A percentile compares a stretch with the other conserved stretches of the same genome.
Conservation (phyloP, 345 rosid species). For the Pugionium cornutum region DNA sequence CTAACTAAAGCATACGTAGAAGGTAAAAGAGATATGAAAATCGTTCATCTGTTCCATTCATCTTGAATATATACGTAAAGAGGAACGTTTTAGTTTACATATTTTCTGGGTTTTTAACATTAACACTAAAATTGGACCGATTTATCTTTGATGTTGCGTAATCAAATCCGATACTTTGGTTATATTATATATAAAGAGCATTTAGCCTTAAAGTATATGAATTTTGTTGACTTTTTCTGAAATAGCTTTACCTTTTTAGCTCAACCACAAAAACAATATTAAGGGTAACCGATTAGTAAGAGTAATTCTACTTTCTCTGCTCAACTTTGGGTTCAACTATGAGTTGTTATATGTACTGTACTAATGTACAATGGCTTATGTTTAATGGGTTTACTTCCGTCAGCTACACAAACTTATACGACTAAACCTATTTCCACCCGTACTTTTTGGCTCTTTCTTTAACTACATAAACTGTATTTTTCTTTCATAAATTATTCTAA, state of each 20-base stretch:
- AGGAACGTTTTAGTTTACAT: not conserved
- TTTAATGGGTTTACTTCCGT: too few species aligned
- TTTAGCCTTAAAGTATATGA: not conserved
- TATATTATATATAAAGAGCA: not conserved
- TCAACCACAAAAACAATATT: not conserved
- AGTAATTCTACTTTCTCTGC: not conserved
- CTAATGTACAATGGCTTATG: too few species aligned
- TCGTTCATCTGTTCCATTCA: conserved; percentile 31
- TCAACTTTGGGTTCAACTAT: not conserved
- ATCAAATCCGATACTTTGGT: not conserved
- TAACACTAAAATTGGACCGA: not conserved
- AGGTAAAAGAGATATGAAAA: conserved; percentile 21
- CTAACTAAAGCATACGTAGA: conserved; percentile 20
- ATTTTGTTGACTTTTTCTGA: not conserved
- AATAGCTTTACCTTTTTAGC: conserved; percentile 3
- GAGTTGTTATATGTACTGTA: not conserved
- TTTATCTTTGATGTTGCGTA: conserved; percentile 14
- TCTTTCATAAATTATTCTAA: too few species aligned
- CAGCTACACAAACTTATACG: too few species aligned
- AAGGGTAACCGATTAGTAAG: not conserved
- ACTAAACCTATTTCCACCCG: too few species aligned
- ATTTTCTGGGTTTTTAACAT: conserved; percentile 4
- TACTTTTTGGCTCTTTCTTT: too few species aligned
- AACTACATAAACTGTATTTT: too few species aligned
- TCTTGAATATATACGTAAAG: not conserved